Evolutionary conservation across 495 filamentous ascomycete species (phyloP).

Genomic region (Hypoxylon rickii): DNA sequence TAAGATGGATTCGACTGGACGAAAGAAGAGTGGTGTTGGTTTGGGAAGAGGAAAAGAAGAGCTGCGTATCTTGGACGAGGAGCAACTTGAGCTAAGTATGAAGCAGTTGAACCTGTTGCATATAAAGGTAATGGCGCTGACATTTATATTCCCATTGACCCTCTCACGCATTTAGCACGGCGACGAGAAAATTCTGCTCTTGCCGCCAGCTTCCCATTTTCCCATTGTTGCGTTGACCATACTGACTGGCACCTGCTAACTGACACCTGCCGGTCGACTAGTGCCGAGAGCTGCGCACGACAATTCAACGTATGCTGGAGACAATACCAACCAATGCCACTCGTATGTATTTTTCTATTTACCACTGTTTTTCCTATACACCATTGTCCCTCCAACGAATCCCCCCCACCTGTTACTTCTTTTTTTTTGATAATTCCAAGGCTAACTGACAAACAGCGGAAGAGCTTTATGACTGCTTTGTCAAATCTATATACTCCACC

Average conservation of each 20-base stretch:
- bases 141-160: neutral
- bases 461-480: constrained; percentile 42
- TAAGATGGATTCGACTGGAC: too few relatives aligned
- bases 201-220: too few relatives aligned
- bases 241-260: neutral
- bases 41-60: constrained; percentile 5
- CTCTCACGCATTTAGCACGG: too few relatives aligned
- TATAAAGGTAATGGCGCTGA: constrained; percentile 46
- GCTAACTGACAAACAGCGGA: constrained; percentile 42
- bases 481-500: constrained; percentile 43
- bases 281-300: constrained; percentile 49
- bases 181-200: neutral
- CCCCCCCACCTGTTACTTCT: neutral
- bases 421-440: neutral
- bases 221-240: too few relatives aligned
- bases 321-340: constrained; percentile 47
- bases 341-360: constrained; percentile 7
- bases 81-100: constrained; percentile 42
- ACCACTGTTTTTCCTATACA: neutral
- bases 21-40: too few relatives aligned
- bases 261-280: constrained; percentile 19
- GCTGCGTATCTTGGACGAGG: constrained; percentile 34
- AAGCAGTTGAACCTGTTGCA: constrained; percentile 48
- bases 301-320: constrained; percentile 52
- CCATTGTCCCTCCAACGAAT: neutral